Percentiles rank a stretch among this genome's conserved stretches.
phyloP scores from a whole-genome alignment of 805 yeast species.

The Yarrowia bubula region DNA sequence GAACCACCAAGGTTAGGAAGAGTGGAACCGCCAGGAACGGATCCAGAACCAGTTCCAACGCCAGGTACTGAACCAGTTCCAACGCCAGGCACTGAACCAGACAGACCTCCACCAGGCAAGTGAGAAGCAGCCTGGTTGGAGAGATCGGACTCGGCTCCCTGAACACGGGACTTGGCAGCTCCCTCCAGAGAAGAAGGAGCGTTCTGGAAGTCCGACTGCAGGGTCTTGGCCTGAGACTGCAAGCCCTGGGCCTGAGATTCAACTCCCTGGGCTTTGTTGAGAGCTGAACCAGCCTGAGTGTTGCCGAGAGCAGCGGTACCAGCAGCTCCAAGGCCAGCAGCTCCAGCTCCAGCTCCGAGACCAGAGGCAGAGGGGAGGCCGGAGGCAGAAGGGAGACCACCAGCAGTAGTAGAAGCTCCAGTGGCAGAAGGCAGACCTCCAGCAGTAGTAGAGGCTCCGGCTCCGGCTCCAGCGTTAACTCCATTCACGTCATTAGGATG shows the following conservation, averaged over 20 bases:
- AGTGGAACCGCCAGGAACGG: background rate
- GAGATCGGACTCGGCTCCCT: background rate
- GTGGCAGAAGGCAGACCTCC: background rate
- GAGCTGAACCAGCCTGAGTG: background rate
- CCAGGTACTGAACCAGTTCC: background rate
- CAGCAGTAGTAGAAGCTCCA: background rate
- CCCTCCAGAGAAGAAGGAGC: too few relatives aligned
- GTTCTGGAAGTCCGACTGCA: too few relatives aligned
- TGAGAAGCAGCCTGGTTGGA: background rate
- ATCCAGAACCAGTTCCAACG: background rate
- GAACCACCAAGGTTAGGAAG: background rate
- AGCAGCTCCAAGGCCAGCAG: background rate
- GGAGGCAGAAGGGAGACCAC: background rate
- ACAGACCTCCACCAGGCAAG: too few relatives aligned
- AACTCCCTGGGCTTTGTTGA: background rate
- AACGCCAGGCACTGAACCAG: background rate
- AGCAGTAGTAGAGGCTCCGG: background rate
- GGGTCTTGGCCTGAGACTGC: too few relatives aligned
- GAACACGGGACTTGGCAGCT: too few relatives aligned
- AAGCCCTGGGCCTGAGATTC: background rate
- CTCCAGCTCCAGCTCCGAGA: background rate
- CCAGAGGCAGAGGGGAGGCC: background rate
- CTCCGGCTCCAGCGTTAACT: background rate
- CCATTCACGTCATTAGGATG: background rate
- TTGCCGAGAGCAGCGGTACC: background rate